Base-by-base conservation (phyloP, 2,329 filamentous ascomycete genomes). In the Orbilia quercus region DNA sequence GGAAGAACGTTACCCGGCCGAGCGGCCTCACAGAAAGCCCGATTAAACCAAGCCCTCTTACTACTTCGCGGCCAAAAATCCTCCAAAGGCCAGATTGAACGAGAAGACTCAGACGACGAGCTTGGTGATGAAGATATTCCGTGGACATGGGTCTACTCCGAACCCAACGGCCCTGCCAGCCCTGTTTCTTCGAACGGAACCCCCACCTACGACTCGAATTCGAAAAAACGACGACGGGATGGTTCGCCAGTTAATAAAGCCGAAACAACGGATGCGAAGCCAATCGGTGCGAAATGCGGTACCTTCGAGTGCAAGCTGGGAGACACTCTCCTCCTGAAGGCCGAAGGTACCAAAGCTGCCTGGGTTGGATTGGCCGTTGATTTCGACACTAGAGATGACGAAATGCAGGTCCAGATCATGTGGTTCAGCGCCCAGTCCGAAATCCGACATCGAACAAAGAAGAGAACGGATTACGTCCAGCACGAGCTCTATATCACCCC, bases 371-470 rank as follows among this genome's bases (percentile, higher is more conserved):
- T 99, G 74, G 90, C 97, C 58, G 90, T 89, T 78, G 89, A 91
- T 45, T 96, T 99, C 76, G 87, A 89, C 31, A 88, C 90, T 48
- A 85, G 91, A 18, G 88, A 90, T 11, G 89, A 88, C 2, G 86
- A 90, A 45, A 97, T 92, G 83, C 88, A 89, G 23, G 94, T 91
- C 63, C 90, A 90, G 75, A 95, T 99, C 79, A 89, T 97, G 85
- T 99, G 95, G 95, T 97, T 99, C 79, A 92, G 91, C 0, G 92
- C 91, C 0, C 91, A 96, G 78, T 91, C 90, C 78, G 94, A 98
- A 81, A 91, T 97, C 73, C 87, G 89, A 25, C 95, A 91, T 77
- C 90, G 89, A 79, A 86, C 88, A 67, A 94, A 91, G 82, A 96
- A 95, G 82, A 85, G 92, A 78, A 85, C 83, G 11, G 95, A 99